phyloP scores from a whole-genome alignment of 2,329 filamentous ascomycete genomes.

The Scleromitrula shiraiana region DNA sequence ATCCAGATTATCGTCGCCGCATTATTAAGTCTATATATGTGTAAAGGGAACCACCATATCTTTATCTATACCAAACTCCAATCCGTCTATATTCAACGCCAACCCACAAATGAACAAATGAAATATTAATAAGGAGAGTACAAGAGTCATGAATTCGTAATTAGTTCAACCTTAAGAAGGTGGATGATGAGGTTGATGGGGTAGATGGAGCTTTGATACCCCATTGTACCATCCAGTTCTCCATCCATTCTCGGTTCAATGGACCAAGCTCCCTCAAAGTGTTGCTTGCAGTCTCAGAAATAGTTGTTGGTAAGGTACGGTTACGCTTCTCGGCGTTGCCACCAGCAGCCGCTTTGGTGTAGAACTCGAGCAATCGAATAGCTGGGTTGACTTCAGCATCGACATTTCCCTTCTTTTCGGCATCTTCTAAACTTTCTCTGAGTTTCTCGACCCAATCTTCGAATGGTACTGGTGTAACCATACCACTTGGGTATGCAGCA shows the following conservation, averaged over 20 bases:
- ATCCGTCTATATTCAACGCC: background rate
- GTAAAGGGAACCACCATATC: background rate
- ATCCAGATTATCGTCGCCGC: too few relatives aligned
- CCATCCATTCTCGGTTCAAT: constrained; percentile 38
- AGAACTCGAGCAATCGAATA: constrained; percentile 45
- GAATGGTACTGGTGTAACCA: constrained; percentile 35
- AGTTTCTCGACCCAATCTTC: constrained; percentile 39
- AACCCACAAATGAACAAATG: background rate
- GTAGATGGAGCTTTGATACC: constrained; percentile 17
- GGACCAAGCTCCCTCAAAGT: constrained; percentile 36
- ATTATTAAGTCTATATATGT: too few relatives aligned
- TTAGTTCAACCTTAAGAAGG: constrained; percentile 4
- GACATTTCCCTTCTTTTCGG: constrained; percentile 26
- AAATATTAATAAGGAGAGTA: background rate
- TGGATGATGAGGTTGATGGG: background rate
- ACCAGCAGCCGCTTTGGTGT: constrained; percentile 33
- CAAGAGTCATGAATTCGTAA: background rate
- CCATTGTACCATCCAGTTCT: constrained; percentile 43
- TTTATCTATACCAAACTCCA: constrained; percentile 3
- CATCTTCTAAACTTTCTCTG: constrained; percentile 31
- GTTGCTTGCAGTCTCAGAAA: constrained; percentile 30
- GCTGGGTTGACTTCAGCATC: constrained; percentile 41
- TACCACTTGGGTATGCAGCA: constrained; percentile 34
- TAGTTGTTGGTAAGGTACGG: constrained; percentile 1
- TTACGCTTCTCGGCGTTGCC: constrained; percentile 25